Base-by-base conservation (phyloP, 2,329 filamentous ascomycete genomes). In the Pestalotiopsis sp. region DNA sequence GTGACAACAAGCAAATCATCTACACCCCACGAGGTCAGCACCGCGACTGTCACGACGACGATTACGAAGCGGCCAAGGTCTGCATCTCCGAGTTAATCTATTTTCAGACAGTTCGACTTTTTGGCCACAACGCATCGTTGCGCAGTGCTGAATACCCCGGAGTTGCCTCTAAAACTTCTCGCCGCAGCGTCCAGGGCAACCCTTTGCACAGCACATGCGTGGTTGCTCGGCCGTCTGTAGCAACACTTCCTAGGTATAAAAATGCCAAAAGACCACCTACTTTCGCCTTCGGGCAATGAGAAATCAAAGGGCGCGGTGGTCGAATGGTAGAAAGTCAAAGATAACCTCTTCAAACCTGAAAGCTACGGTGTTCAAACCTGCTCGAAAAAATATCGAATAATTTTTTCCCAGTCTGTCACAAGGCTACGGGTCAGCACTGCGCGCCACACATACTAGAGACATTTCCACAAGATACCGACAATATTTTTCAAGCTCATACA, bases 291-390 rank as follows among this genome's bases (percentile, higher is more conserved):
- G 57, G 57, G 57, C 27, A 59, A 27, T n/a, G 57, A 25, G 57
- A 12, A 31, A 14, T 31, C 23, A 14, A 59, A 59, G 23, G 27
- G 13, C 23, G 23, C 23, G 25, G 27, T 59, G 57, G 57, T 27
- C 57, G 57, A 59, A 59, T 59, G 57, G 27, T 31, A 59, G 57
- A 59, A 59, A 59, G 20, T 59, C 57, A 27, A 59, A 59, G 57
- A 59, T 14, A 27, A 59, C 27, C 45, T 59, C 57, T 59, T 31
- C 25, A 59, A 25, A 59, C 25, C 23, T 31, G 27, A 27, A 31
- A 27, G 20, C 20, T 25, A 13, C 23, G 57, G 14, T 31, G 27
- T 59, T 59, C 57, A 17, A 59, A 27, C 6, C 11, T 9, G 13
- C 20, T 12, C 4, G 5, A 31, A 59, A 59, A 59, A 59, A 31